Evolutionary conservation across 306 rosid genomes (phyloP).

Genomic region (Fragaria ananassa): DNA sequence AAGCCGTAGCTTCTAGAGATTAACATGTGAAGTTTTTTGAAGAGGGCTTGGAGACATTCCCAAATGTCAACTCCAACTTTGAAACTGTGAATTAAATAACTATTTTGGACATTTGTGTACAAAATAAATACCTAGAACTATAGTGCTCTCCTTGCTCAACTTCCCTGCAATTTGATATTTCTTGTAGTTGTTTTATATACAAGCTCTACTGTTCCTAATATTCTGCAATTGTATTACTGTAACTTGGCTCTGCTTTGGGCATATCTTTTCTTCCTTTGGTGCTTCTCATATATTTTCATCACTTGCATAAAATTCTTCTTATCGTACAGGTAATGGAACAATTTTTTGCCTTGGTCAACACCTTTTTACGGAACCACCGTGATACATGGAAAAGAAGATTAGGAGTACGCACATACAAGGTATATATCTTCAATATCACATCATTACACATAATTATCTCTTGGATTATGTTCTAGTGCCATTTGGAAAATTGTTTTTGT

Average conservation of each 20-base stretch:
- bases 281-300: slow-evolving; percentile 8
- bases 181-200: background rate
- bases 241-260: background rate
- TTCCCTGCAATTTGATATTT: background rate
- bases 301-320: slow-evolving; percentile 17
- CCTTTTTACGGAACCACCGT: slow-evolving; percentile 76
- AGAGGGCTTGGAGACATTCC: background rate
- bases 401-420: slow-evolving; percentile 92
- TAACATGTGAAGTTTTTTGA: background rate
- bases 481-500: no score
- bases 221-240: background rate
- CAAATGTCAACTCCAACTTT: background rate
- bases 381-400: slow-evolving; percentile 84
- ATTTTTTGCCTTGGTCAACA: slow-evolving; percentile 87
- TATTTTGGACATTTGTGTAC: background rate
- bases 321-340: slow-evolving; percentile 85
- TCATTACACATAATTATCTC: background rate
- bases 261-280: background rate
- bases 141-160: background rate
- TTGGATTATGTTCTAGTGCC: slow-evolving; percentile 4
- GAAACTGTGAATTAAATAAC: background rate
- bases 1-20: slow-evolving; percentile 9
- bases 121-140: background rate
- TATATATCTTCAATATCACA: slow-evolving; percentile 29
- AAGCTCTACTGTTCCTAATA: background rate